phyloP scores from a whole-genome alignment of 306 rosid genomes.

The Quercus aquifolioides region DNA sequence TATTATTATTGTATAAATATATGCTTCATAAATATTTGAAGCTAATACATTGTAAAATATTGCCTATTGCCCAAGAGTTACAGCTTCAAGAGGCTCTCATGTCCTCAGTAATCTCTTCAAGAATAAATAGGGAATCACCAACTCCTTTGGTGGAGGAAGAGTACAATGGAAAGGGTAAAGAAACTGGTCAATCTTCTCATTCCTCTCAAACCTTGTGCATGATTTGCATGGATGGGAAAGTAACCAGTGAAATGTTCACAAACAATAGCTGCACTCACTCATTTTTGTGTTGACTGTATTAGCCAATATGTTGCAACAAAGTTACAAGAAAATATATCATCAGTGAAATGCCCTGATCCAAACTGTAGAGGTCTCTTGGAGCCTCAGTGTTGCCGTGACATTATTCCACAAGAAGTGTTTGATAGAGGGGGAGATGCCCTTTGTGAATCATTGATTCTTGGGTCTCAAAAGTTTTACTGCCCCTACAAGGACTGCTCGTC shows the following conservation, averaged over 20 bases:
- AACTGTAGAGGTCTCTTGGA: slow-evolving; percentile 45
- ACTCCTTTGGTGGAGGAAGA: neutral
- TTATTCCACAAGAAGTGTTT: slow-evolving; percentile 46
- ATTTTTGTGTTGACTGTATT: slow-evolving; percentile 46
- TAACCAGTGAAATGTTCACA: slow-evolving; percentile 34
- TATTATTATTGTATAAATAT: too few relatives aligned
- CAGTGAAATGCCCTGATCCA: slow-evolving; percentile 50
- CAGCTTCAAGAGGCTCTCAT: slow-evolving; percentile 40
- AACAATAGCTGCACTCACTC: slow-evolving; percentile 43
- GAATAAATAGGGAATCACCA: neutral
- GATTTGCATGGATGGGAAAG: slow-evolving; percentile 56
- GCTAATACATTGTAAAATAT: too few relatives aligned
- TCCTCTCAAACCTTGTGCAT: slow-evolving; percentile 31
- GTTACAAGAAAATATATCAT: slow-evolving; percentile 39
- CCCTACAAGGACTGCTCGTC: slow-evolving; percentile 58
- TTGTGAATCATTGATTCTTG: slow-evolving; percentile 42
- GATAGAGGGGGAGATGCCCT: slow-evolving; percentile 56
- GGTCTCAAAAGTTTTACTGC: slow-evolving; percentile 40
- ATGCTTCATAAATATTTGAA: too few relatives aligned
- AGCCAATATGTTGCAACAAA: slow-evolving; percentile 39
- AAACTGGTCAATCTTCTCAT: slow-evolving; percentile 25
- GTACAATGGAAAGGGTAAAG: slow-evolving; percentile 9
- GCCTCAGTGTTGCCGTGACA: slow-evolving; percentile 28
- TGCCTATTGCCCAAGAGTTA: slow-evolving; percentile 15
- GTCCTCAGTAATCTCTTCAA: slow-evolving; percentile 30